Evolutionary conservation across 176 grass and related monocot genomes (phyloP).

Genomic region (Saccharum spontaneum): DNA sequence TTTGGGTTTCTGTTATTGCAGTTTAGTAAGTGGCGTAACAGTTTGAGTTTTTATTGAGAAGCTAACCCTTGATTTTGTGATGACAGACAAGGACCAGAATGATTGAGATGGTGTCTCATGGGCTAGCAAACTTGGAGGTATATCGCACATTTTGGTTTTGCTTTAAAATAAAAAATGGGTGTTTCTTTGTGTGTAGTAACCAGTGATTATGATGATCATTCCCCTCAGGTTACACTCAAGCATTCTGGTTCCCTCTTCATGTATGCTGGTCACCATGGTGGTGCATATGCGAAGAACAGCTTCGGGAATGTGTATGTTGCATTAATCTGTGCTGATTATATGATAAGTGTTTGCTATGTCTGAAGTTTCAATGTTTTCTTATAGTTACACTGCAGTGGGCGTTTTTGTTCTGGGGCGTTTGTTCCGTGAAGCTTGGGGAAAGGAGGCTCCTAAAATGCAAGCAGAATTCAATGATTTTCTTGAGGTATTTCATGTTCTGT

Average conservation of each 20-base stretch:
- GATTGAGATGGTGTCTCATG: conserved; percentile 86
- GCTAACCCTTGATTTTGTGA: conserved; percentile 6
- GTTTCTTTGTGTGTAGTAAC: background rate
- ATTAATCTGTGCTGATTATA: conserved; percentile 19
- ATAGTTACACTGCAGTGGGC: conserved; percentile 86
- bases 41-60: background rate
- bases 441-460: conserved; percentile 84
- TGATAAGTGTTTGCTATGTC: conserved; percentile 13
- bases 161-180: background rate
- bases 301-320: conserved; percentile 85
- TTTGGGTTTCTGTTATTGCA: background rate
- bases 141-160: conserved; percentile 21
- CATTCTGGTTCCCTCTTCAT: conserved; percentile 98
- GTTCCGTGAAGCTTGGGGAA: conserved; percentile 90
- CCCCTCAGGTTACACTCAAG: conserved; percentile 75
- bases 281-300: conserved; percentile 98
- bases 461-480: conserved; percentile 84
- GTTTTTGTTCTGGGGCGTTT: conserved; percentile 86
- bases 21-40: conserved; percentile 18
- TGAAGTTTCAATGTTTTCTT: conserved; percentile 37
- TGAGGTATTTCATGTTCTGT: conserved; percentile 48
- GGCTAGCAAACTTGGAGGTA: conserved; percentile 89
- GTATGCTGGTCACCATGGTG: conserved; percentile 87
- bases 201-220: background rate
- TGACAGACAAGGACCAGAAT: conserved; percentile 75